Percentiles rank a stretch among this genome's conserved stretches.
Evolutionary conservation across 192 early-diverging fungal species (phyloP).

Genomic region (Physocladia obscura): DNA sequence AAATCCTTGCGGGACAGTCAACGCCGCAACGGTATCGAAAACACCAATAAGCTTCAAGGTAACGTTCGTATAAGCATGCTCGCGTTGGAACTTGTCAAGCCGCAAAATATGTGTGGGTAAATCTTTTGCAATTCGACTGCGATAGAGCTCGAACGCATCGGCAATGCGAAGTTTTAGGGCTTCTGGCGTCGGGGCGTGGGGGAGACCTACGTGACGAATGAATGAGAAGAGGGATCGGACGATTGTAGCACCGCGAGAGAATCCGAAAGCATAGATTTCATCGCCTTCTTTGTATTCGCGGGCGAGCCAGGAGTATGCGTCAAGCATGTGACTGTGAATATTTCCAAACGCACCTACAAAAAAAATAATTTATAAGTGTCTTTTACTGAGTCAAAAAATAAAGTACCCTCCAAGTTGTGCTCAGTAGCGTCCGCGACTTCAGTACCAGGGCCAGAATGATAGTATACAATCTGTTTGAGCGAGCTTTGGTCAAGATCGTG

Average conservation of each 20-base stretch:
- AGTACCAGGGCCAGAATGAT: conserved; percentile 1
- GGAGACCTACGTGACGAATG: conserved; percentile 22
- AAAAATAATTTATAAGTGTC: background rate
- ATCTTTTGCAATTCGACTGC: background rate
- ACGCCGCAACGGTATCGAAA: conserved; percentile 16
- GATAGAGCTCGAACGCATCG: conserved; percentile 21
- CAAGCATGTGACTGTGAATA: background rate
- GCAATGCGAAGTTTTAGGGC: background rate
- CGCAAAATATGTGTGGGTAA: background rate
- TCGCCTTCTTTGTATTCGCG: conserved; percentile 12
- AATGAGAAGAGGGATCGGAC: conserved; percentile 17
- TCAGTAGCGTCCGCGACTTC: conserved; percentile 7
- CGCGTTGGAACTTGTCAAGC: background rate
- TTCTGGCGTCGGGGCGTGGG: background rate
- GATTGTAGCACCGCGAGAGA: conserved; percentile 22
- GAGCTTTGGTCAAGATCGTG: background rate
- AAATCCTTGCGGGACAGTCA: conserved; percentile 8
- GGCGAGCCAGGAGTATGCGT: conserved; percentile 18
- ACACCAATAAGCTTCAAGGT: conserved; percentile 21
- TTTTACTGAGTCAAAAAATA: background rate
- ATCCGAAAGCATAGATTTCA: conserved; percentile 21
- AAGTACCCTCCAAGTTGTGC: conserved; percentile 3
- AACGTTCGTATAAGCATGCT: conserved; percentile 16
- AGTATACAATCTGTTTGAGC: conserved; percentile 1
- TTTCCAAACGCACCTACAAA: background rate